Percentiles rank a stretch among this genome's conserved stretches.
These are phyloP conservation scores for Aspergillus quadrilineatus DNA, from an alignment of 2,329 filamentous ascomycete species.

Conservation along the genomic window DNA sequence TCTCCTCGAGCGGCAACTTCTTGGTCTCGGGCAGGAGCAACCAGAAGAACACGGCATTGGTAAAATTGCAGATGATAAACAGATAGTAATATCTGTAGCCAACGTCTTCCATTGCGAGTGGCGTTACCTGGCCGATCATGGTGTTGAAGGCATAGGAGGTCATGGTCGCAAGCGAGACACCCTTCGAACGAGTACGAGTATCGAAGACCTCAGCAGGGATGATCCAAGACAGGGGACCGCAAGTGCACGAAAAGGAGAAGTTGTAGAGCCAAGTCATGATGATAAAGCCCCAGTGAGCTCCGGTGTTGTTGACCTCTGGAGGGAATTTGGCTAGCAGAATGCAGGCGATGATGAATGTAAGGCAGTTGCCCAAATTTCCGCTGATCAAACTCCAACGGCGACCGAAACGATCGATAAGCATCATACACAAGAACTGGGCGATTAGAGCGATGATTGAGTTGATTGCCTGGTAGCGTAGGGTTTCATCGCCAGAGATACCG, in stretches of 20 bases:
- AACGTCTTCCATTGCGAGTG: slow-evolving; percentile 57
- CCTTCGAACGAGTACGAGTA: slow-evolving; percentile 71
- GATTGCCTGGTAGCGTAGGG: slow-evolving; percentile 74
- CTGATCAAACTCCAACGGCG: slow-evolving; percentile 70
- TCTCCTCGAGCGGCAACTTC: slow-evolving; percentile 64
- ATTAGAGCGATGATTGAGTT: slow-evolving; percentile 69
- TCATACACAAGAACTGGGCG: slow-evolving; percentile 67
- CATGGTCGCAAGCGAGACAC: slow-evolving; percentile 74
- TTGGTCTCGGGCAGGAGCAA: slow-evolving; percentile 65
- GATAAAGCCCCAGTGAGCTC: slow-evolving; percentile 60
- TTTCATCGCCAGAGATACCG: slow-evolving; percentile 63
- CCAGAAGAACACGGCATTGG: slow-evolving; percentile 68
- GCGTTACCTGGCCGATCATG: slow-evolving; percentile 69
- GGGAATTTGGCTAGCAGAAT: slow-evolving; percentile 61
- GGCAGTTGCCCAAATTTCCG: slow-evolving; percentile 69
- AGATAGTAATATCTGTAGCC: slow-evolving; percentile 60
- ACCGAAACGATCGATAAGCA: slow-evolving; percentile 65
- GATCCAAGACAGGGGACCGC: slow-evolving; percentile 65
- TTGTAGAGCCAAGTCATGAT: slow-evolving; percentile 77
- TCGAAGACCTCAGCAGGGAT: slow-evolving; percentile 70
- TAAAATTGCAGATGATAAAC: slow-evolving; percentile 67
- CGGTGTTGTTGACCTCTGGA: slow-evolving; percentile 48
- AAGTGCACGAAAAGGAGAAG: slow-evolving; percentile 70
- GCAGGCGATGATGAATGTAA: slow-evolving; percentile 70
- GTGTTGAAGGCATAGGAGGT: slow-evolving; percentile 72